Evolutionary conservation across 805 yeast species (phyloP), one percentile per base, ranked within the genome.

Genomic region (Zygotorulaspora sp.): DNA sequence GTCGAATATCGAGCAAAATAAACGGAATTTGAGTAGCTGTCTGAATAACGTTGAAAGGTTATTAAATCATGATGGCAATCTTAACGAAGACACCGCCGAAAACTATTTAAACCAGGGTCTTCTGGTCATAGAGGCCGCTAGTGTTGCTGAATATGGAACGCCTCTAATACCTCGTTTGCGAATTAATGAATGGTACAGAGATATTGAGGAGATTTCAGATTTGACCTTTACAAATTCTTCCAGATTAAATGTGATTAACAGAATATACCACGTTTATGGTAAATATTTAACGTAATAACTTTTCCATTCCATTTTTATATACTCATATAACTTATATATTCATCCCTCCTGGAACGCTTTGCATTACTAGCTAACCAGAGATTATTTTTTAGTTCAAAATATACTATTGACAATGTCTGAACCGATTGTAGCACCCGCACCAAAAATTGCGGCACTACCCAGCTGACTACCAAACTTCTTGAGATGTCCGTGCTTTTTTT

Each of bases 401-500:
- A 85, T 81, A 29, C 84, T 72, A 53, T 83, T 78, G 27, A 89
- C 85, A 35, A 90, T 52, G 53, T 83, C 87, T 30, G 85, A 73
- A 55, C 97, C 97, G 38, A 89, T 70, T 1, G 96, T 81, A 26
- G 97, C 95, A 69, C 97, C 97, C 7, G 95, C 96, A 63, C 97
- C 97, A 49, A 87, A 90, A 33, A 89, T 77, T 23, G 94, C 89
- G n/a, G 97, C 94, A 49, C 87, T 78, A 43, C 95, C 96, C 42
- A 89, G 66, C 62, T 85, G 82, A 46, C 83, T 72, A 17, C 94
- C 94, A 49, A 85, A 76, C 53, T 73, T 80, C 62, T 76, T 77
- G 41, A 80, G 47, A 14, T 50, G 56, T 14, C 58, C 60, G 21
- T 61, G 64, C 12, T 57, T 57, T n/a, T 56, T 57, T 21, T 50